Base-by-base conservation (phyloP, 2,329 filamentous ascomycete species). In the Blumeria graminis region DNA sequence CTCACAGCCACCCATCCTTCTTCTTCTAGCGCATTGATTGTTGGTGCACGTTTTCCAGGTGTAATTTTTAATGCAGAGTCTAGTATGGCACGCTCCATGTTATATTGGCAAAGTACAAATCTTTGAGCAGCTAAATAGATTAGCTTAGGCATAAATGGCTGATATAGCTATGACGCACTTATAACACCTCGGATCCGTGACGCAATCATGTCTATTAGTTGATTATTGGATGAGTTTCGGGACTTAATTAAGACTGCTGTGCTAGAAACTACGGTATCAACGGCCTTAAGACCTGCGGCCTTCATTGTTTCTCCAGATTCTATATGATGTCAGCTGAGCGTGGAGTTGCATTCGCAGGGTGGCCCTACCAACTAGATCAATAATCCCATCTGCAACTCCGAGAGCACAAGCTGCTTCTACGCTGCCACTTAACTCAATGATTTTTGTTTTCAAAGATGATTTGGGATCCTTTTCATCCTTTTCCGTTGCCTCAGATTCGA, bases 301-400 rank as follows among this genome's bases (percentile, higher is more conserved):
- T 86, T 84, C 92, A 98, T 98, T 0, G 92, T 98, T 71, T 96
- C 90, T 57, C 92, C 92, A 18, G 92, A 96, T 74, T 98, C 90
- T 92, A 63, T 1, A 11, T 14, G 6, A 18, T n/a, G 16, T 51
- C 13, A 56, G 14, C 7, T 39, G 38, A 22, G 8, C 10, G n/a
- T 22, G 8, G 6, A 11, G 3, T 28, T 55, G 10, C n/a, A 10
- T 22, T 8, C n/a, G 4, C n/a, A 16, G 13, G 39, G 10, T 35
- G 13, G 32, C 14, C 84, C 68, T 70, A 92, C 87, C 88, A 66
- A 98, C 92, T 57, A 98, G 80, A 71, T 98, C 92, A 51, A 98
- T 88, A 68, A 98, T 95, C 55, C 90, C 92, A 68, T 96, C 90
- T 46, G 92, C 92, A 33, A 96, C 89, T 56, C 92, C 92, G 56